Evolutionary conservation across 352 stramenopile genomes (phyloP).

Genomic region (Globisporangium parvum): DNA sequence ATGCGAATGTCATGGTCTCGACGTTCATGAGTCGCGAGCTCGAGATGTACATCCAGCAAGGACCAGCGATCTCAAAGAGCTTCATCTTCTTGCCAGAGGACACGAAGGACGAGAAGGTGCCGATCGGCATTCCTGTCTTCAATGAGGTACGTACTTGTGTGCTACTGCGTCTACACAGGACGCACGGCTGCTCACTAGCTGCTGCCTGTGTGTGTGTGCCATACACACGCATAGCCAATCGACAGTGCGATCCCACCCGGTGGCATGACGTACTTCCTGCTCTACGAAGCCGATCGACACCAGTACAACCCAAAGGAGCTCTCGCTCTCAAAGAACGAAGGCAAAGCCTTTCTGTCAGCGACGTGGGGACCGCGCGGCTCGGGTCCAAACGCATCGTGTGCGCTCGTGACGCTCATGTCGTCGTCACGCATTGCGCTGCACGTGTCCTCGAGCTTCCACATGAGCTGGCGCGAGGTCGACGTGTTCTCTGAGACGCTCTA

Average conservation of each 20-base stretch:
- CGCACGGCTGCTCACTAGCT: not conserved
- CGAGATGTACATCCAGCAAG: conserved; percentile 74
- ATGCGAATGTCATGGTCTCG: conserved; percentile 70
- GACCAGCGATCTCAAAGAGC: conserved; percentile 73
- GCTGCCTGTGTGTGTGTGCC: not conserved
- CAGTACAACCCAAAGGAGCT: conserved; percentile 80
- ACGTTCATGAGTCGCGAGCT: conserved; percentile 76
- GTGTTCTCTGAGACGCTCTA: conserved; percentile 71
- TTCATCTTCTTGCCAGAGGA: conserved; percentile 65
- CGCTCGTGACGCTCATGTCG: conserved; percentile 55
- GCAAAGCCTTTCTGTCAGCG: conserved; percentile 44
- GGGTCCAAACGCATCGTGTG: conserved; percentile 61
- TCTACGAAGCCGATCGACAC: conserved; percentile 61
- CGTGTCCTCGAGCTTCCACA: conserved; percentile 72
- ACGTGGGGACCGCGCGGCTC: conserved; percentile 72
- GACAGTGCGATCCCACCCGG: conserved; percentile 22
- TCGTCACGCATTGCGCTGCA: conserved; percentile 57
- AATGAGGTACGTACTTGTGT: conserved; percentile 18
- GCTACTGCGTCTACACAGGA: not conserved
- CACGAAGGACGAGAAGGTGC: conserved; percentile 36
- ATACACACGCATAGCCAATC: conserved; percentile 8
- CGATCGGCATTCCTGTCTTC: conserved; percentile 40
- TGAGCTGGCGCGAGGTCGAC: conserved; percentile 66
- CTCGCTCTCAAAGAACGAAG: conserved; percentile 73
- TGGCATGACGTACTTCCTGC: conserved; percentile 51